Percentiles rank a stretch among this genome's conserved stretches.
Evolutionary conservation across 208 protist species (phyloP).

Genomic region (Leishmania guyanensis): DNA sequence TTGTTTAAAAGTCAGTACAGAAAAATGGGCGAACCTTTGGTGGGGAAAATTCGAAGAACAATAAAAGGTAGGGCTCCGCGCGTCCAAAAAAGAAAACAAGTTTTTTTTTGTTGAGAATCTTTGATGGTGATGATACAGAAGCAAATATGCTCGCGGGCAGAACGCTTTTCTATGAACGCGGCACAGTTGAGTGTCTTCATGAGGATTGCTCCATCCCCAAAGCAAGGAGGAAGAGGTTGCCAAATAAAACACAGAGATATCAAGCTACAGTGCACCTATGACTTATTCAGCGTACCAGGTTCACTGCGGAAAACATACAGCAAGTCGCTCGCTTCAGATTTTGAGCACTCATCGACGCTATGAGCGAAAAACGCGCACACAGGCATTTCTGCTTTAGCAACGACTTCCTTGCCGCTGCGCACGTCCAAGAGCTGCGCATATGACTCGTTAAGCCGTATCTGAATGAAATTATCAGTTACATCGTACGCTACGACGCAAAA

Average conservation of each 20-base stretch:
- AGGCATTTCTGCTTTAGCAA: conserved; percentile 8
- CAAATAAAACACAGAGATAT: neutral
- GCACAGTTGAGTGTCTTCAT: neutral
- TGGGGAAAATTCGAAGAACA: neutral
- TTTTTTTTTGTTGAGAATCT: neutral
- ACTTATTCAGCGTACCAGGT: neutral
- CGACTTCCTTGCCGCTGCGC: conserved; percentile 15
- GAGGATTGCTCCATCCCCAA: neutral
- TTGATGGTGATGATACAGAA: neutral
- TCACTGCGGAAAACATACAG: neutral
- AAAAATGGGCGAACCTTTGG: neutral
- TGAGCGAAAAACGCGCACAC: conserved; percentile 14
- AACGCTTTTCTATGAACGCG: neutral
- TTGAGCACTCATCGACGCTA: neutral
- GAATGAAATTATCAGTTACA: conserved; percentile 15
- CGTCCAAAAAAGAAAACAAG: no score
- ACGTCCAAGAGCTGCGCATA: conserved; percentile 27
- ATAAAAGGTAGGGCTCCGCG: neutral
- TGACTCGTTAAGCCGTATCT: conserved; percentile 17
- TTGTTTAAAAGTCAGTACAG: neutral
- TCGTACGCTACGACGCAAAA: conserved; percentile 23
- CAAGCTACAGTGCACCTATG: neutral
- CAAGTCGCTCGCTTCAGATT: neutral
- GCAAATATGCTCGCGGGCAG: neutral
- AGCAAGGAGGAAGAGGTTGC: neutral